A percentile compares a stretch with the other conserved stretches of the same genome.
phyloP scores from a whole-genome alignment of 441 rosid species.

The Pelargonium myrrhifolium region DNA sequence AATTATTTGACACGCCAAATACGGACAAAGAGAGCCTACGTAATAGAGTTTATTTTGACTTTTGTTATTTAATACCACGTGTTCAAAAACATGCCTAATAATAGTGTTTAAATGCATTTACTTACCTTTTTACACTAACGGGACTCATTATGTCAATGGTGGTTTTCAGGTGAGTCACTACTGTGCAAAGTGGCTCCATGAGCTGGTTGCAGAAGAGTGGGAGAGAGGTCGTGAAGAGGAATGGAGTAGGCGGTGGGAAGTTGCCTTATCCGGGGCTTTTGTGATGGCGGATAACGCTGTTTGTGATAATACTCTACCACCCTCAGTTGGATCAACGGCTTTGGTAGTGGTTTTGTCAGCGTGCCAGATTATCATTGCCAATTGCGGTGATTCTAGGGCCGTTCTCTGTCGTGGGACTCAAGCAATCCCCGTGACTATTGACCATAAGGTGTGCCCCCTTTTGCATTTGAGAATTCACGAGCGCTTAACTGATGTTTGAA shows the following conservation, averaged over 20 bases:
- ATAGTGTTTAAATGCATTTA: background rate
- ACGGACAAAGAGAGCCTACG: background rate
- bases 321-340: conserved; percentile 24
- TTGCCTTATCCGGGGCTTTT: conserved; percentile 7
- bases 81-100: background rate
- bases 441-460: conserved; percentile 21
- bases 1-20: background rate
- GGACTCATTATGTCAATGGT: background rate
- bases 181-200: conserved; percentile 8
- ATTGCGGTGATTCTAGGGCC: conserved; percentile 27
- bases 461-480: background rate
- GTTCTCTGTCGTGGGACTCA: conserved; percentile 24
- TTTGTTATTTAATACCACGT: background rate
- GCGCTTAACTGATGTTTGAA: background rate
- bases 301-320: conserved; percentile 3
- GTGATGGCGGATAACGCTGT: conserved; percentile 1
- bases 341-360: conserved; percentile 22
- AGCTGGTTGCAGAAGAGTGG: conserved; percentile 6
- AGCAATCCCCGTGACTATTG: conserved; percentile 21
- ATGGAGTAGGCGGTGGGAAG: conserved; percentile 4
- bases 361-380: conserved; percentile 22
- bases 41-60: background rate
- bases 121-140: background rate
- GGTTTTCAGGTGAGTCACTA: conserved; percentile 9
- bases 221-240: conserved; percentile 1